phyloP scores from a whole-genome alignment of 2,329 filamentous ascomycete species.

The Blumeria hordei region DNA sequence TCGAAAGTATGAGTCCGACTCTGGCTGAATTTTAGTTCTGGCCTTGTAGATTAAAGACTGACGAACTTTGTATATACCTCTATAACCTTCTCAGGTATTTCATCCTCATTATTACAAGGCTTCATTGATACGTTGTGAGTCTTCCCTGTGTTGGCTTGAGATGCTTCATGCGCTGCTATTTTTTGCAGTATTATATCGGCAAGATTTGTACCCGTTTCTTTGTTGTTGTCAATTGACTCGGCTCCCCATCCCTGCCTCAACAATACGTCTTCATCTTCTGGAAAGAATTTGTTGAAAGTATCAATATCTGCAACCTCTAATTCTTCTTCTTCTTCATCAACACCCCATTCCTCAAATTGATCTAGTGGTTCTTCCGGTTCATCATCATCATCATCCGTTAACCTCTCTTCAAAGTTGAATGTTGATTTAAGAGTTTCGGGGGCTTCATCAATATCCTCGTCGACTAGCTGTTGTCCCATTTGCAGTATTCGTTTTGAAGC shows the following conservation, averaged over 20 bases:
- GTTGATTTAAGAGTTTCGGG: constrained; percentile 27
- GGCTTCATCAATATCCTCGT: constrained; percentile 43
- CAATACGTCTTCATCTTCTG: constrained; percentile 29
- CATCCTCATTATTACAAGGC: constrained; percentile 49
- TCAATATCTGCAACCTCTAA: constrained; percentile 55
- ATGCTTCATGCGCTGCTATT: constrained; percentile 74
- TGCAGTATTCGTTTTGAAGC: constrained; percentile 72
- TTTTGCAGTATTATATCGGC: constrained; percentile 85
- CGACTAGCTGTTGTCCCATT: constrained; percentile 68
- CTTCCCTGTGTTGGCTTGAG: constrained; percentile 21
- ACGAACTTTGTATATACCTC: constrained; percentile 75
- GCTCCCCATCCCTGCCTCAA: constrained; percentile 13
- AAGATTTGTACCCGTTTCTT: constrained; percentile 43
- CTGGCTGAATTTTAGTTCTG: constrained; percentile 18
- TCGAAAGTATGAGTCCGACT: constrained; percentile 66
- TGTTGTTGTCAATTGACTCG: constrained; percentile 13
- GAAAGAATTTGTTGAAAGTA: constrained; percentile 77
- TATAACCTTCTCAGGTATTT: constrained; percentile 73
- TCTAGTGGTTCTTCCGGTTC: constrained; percentile 20
- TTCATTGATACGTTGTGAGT: constrained; percentile 14
- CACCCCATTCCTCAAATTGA: constrained; percentile 30
- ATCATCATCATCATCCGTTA: constrained; percentile 29
- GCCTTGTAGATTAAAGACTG: not conserved
- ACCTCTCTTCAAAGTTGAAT: constrained; percentile 61
- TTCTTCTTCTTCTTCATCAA: constrained; percentile 45